Conservation (phyloP, 495 filamentous ascomycete genomes). For the Lasiosphaeris hirsuta region DNA sequence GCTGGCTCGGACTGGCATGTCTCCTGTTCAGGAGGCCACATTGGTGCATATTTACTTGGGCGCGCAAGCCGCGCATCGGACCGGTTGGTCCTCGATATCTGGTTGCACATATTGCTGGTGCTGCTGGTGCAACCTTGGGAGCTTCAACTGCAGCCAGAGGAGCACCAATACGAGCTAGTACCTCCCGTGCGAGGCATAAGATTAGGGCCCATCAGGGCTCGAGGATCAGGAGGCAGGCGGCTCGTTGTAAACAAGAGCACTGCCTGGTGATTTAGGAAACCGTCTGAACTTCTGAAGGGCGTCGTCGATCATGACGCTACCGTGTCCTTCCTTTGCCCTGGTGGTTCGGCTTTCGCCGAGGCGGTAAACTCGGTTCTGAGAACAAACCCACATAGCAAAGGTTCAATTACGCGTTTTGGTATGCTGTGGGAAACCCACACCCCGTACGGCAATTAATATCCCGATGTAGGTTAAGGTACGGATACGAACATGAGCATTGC, state of each 20-base stretch:
- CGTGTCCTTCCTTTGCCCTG: too few species aligned
- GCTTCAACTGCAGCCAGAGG: constrained; percentile 6
- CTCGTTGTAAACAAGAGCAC: neutral
- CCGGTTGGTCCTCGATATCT: constrained; percentile 10
- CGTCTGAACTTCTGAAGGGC: too few species aligned
- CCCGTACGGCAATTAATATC: too few species aligned
- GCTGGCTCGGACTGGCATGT: neutral
- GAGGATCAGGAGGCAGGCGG: constrained; percentile 1
- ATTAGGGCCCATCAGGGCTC: neutral
- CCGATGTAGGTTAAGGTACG: too few species aligned
- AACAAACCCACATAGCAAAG: too few species aligned
- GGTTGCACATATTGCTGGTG: constrained; percentile 20
- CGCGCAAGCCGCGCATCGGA: constrained; percentile 9
- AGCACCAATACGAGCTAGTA: constrained; percentile 11
- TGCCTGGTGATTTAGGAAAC: too few species aligned
- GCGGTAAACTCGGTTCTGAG: too few species aligned
- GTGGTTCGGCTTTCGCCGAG: too few species aligned
- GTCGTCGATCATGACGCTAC: too few species aligned
- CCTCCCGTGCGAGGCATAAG: neutral
- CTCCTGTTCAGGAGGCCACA: neutral
- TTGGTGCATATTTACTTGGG: neutral
- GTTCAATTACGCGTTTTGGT: too few species aligned
- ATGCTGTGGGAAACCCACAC: too few species aligned
- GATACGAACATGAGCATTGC: too few species aligned
- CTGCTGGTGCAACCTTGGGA: constrained; percentile 9